phyloP scores from a whole-genome alignment of 2,329 filamentous ascomycete genomes.

The Beauveria brongniartii region DNA sequence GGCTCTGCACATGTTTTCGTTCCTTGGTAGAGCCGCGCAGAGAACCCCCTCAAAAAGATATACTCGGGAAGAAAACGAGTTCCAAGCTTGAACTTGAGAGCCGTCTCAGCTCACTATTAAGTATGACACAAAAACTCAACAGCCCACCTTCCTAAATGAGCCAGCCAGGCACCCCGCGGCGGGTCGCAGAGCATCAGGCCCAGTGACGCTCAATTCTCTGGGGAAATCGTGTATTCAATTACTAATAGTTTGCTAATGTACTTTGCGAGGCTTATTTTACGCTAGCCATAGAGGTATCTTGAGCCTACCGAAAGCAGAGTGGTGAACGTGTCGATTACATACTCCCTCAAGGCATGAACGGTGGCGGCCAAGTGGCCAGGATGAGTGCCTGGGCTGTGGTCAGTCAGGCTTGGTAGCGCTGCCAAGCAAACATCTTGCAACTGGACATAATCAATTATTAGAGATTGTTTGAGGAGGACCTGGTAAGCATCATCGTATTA shows the following conservation, averaged over 20 bases:
- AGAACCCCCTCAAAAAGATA: background rate
- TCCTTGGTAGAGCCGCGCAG: too few species aligned
- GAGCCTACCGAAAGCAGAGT: background rate
- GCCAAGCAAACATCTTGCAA: too few species aligned
- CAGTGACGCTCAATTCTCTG: background rate
- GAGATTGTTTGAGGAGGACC: too few species aligned
- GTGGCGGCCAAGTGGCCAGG: too few species aligned
- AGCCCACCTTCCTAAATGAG: slow-evolving; percentile 1
- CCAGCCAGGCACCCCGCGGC: background rate
- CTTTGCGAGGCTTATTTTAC: background rate
- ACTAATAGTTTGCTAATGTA: slow-evolving; percentile 2
- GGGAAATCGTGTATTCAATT: background rate
- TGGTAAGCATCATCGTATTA: too few species aligned
- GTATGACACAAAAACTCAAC: background rate
- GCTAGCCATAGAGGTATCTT: background rate
- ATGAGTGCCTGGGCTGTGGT: too few species aligned
- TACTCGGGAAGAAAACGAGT: background rate
- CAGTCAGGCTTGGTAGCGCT: too few species aligned
- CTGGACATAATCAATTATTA: too few species aligned
- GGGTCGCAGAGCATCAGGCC: background rate
- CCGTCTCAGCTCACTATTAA: background rate
- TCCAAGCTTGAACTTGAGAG: background rate
- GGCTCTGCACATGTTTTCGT: background rate
- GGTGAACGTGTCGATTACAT: background rate
- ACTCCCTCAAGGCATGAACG: background rate